phyloP scores from a whole-genome alignment of 306 rosid species.

The Rosa multiflora region DNA sequence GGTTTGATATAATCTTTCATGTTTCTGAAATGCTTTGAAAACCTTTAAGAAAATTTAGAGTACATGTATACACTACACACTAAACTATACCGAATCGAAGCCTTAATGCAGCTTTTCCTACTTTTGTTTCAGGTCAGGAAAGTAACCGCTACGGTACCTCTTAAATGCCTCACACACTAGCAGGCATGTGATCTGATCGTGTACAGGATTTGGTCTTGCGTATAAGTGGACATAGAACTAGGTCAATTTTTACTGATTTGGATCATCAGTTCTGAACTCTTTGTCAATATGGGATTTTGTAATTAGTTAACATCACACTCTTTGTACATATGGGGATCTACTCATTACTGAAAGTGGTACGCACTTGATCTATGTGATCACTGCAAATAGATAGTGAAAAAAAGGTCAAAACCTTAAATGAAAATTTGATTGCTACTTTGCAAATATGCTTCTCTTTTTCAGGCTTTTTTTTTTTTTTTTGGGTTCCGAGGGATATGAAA shows the following conservation, averaged over 20 bases:
- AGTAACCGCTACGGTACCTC: background rate
- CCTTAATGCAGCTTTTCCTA: background rate
- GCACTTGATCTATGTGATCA: background rate
- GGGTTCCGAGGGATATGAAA: too few species aligned
- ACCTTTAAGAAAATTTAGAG: background rate
- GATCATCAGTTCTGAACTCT: background rate
- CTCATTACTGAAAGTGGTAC: too few species aligned
- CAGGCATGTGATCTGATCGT: background rate
- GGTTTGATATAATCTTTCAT: background rate
- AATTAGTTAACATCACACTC: background rate
- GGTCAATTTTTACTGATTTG: background rate
- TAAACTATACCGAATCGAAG: background rate
- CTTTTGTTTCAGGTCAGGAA: conserved; percentile 16
- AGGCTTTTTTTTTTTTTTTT: too few species aligned
- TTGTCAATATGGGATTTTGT: background rate
- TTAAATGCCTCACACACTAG: background rate
- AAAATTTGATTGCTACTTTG: too few species aligned
- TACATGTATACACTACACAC: background rate
- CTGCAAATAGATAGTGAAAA: too few species aligned
- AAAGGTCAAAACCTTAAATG: too few species aligned
- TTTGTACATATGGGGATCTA: background rate
- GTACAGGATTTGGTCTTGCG: background rate
- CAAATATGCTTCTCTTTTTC: too few species aligned
- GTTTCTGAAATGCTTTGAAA: background rate
- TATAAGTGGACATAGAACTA: background rate